phyloP scores from a whole-genome alignment of 2,329 filamentous ascomycete species.

The Penicillium occitanis region DNA sequence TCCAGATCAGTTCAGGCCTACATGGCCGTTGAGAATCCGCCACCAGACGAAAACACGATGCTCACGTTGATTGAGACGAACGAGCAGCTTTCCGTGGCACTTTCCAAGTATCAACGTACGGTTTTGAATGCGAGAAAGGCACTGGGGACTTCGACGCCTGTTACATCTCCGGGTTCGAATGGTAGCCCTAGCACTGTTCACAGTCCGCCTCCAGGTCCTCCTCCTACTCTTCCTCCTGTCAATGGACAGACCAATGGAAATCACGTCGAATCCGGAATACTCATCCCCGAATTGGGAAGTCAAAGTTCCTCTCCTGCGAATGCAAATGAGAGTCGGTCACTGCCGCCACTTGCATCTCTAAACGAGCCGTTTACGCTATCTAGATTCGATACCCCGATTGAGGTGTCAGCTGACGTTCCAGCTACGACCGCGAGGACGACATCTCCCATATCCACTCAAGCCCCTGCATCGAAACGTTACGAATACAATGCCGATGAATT shows the following conservation, averaged over 20 bases:
- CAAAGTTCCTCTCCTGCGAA: slow-evolving; percentile 20
- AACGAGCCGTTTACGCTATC: slow-evolving; percentile 18
- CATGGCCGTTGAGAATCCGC: slow-evolving; percentile 74
- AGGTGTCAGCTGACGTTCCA: slow-evolving; percentile 16
- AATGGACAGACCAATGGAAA: slow-evolving; percentile 3
- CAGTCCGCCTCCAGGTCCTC: background rate
- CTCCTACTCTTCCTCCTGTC: slow-evolving; percentile 4
- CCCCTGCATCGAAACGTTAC: slow-evolving; percentile 23
- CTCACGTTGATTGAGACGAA: slow-evolving; percentile 91
- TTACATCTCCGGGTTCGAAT: background rate
- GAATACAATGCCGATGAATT: slow-evolving; percentile 43
- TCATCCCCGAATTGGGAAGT: background rate
- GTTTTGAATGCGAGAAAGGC: slow-evolving; percentile 59
- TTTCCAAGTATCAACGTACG: slow-evolving; percentile 81
- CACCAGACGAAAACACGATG: slow-evolving; percentile 91
- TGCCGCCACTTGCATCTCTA: background rate
- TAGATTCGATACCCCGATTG: slow-evolving; percentile 13
- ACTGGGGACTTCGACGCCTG: slow-evolving; percentile 16
- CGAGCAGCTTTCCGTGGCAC: slow-evolving; percentile 78
- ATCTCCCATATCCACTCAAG: background rate
- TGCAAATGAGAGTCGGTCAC: background rate
- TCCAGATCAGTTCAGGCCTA: slow-evolving; percentile 80
- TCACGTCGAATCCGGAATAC: background rate
- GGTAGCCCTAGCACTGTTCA: background rate
- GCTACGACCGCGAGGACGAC: background rate